Evolutionary conservation across 495 filamentous ascomycete species (phyloP).

Genomic region (Lasiosphaeriaceae sp.): DNA sequence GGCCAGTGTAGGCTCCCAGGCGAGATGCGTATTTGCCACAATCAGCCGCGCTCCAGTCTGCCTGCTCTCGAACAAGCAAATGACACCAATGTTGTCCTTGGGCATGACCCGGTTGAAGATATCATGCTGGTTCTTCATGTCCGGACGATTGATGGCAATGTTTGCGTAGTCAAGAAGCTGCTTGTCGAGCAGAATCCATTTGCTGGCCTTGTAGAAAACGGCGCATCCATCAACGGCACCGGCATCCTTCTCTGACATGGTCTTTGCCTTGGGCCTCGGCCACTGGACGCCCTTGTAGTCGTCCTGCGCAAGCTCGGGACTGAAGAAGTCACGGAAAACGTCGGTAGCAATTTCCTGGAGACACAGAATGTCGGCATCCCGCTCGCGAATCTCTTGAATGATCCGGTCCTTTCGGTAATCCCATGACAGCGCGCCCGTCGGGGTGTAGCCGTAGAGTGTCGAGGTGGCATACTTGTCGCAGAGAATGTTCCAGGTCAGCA

Average conservation of each 20-base stretch:
- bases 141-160: conserved; percentile 83
- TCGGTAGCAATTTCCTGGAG: conserved; percentile 90
- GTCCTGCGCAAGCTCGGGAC: conserved; percentile 70
- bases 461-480: conserved; percentile 87
- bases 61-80: conserved; percentile 87
- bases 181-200: conserved; percentile 91
- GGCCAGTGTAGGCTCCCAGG: conserved; percentile 84
- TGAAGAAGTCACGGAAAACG: conserved; percentile 85
- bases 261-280: conserved; percentile 79
- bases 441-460: conserved; percentile 82
- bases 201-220: conserved; percentile 88
- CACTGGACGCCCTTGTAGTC: conserved; percentile 93
- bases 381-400: conserved; percentile 70
- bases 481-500: conserved; percentile 89
- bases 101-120: conserved; percentile 98
- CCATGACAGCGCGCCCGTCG: conserved; percentile 74
- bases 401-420: conserved; percentile 79
- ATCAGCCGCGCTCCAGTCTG: conserved; percentile 83
- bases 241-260: conserved; percentile 84
- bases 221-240: conserved; percentile 90
- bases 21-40: conserved; percentile 87
- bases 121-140: conserved; percentile 92
- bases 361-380: conserved; percentile 83
- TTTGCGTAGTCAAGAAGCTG: conserved; percentile 88
- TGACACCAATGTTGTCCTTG: conserved; percentile 89